phyloP scores from a whole-genome alignment of 352 stramenopile species.

The Globisporangium okanoganense region DNA sequence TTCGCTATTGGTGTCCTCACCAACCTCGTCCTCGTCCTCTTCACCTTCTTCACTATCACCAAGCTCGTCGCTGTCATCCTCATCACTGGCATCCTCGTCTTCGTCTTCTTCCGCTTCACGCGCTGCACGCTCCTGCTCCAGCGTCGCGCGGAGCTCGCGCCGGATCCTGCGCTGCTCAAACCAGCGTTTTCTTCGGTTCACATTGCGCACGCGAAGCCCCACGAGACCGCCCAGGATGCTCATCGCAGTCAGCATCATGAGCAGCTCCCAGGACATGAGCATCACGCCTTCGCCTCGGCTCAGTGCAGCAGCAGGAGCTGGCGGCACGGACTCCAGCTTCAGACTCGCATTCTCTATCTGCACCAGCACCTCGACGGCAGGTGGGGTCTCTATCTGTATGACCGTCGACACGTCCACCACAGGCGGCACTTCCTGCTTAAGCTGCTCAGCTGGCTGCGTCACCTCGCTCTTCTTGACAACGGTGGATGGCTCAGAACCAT shows the following conservation, averaged over 20 bases:
- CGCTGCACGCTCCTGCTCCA: slow-evolving; percentile 19
- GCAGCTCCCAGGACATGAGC: slow-evolving; percentile 37
- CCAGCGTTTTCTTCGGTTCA: slow-evolving; percentile 49
- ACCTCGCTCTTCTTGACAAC: not conserved
- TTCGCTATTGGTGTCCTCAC: slow-evolving; percentile 15
- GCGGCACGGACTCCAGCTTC: not conserved
- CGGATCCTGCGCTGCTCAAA: slow-evolving; percentile 32
- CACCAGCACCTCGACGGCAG: not conserved
- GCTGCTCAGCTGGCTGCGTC: not conserved
- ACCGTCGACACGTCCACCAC: not conserved
- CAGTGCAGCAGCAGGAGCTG: not conserved
- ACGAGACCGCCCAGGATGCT: slow-evolving; percentile 44
- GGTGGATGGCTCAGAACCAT: not conserved
- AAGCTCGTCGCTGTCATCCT: slow-evolving; percentile 10
- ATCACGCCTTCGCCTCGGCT: slow-evolving; percentile 16
- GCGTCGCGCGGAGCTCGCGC: slow-evolving; percentile 25
- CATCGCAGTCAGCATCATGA: slow-evolving; percentile 35
- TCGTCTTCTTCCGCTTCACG: slow-evolving; percentile 16
- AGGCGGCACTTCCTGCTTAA: not conserved
- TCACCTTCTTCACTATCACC: not conserved
- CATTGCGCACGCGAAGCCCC: slow-evolving; percentile 38
- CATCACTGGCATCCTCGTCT: not conserved
- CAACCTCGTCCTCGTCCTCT: slow-evolving; percentile 4
- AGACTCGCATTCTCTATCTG: too few species aligned
- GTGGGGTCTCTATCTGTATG: not conserved